Evolutionary conservation across 176 grass and related monocot genomes (phyloP), one percentile per base, ranked within the genome.

Genomic region (Zea luxurians): DNA sequence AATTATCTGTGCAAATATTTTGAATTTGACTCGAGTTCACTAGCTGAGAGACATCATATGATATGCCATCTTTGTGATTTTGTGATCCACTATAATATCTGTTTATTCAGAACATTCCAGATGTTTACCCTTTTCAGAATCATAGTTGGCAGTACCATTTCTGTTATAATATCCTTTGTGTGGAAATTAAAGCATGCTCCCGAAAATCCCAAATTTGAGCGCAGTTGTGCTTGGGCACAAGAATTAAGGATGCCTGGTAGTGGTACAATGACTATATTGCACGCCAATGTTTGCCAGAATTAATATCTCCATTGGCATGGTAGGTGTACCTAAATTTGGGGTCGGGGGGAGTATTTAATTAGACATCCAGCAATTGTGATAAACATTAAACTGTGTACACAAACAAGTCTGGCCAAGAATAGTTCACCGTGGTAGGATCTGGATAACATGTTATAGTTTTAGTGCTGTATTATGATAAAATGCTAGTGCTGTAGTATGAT

Each of bases 401-500:
- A 64, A 66, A 37, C 10, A 53, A 65, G 38, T 64, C 13, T 74
- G 42, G n/a, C n/a, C n/a, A 54, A 13, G 21, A 79, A 47, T 60
- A 48, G 7, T 63, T 73, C 5, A 42, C 43, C 15, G 12, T 50
- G 13, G 16, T 27, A 48, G 2, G 37, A 63, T 63, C 1, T 42
- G 15, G 59, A 37, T n/a, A 38, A n/a, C 7, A 10, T 13, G 6
- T 13, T 6, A 4, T 66, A 41, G 37, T 45, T 16, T 40, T 40
- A 52, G 1, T 81, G 16, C n/a, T 17, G 35, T 37, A 73, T 17
- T 63, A 50, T n/a, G 0, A 48, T 43, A 40, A 41, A 50, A 4
- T 44, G 50, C 21, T 10, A 21, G 1, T 81, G 16, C n/a, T 17
- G 35, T 37, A 73, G 17, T 63, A 50, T n/a, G 0, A 48, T 43